Base-by-base conservation (phyloP, 2,329 filamentous ascomycete genomes). In the Stemphylium lycopersici region DNA sequence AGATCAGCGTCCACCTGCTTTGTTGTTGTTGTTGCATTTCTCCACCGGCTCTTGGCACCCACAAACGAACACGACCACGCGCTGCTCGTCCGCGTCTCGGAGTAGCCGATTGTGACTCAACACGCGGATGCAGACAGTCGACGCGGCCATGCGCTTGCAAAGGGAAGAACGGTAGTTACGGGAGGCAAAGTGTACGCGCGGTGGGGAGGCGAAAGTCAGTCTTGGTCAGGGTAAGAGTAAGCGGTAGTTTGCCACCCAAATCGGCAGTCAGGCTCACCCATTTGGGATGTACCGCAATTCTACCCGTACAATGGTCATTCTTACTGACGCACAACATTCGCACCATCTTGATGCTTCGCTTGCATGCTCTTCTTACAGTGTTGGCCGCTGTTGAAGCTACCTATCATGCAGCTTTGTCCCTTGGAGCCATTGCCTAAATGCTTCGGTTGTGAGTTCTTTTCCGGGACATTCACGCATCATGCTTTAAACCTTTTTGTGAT, bases 1-100 rank as follows among this genome's bases (percentile, higher is more conserved):
- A 59, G 63, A 67, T 67, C 66, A 60, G 59, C 65, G 48, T 55
- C 44, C 33, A 56, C 29, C 20, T 56, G 45, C 47, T 53, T 41
- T 48, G 38, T n/a, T 38, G 33, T 41, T 48, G 38, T n/a, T 38
- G 33, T 49, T 42, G 48, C 16, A 41, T 37, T 26, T 24, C 39
- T 36, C 34, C 29, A 26, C 47, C 53, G 53, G 20, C 41, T 40
- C 40, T 42, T 48, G 34, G 44, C 32, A 47, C 48, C 41, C 22
- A 26, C 34, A 29, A 32, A 41, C 31, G 32, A 43, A 20, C 22
- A 40, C 3, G 24, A 29, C 42, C 26, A 41, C 42, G 38, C 43
- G 42, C 37, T 40, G 39, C 32, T 18, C 5, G 12, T 18, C 34
- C 37, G 41, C 39, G 47, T 22, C 56, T 62, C 61, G 61, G 61